Conservation (phyloP, 1,139 yeast genomes). For the Candida albicans region DNA sequence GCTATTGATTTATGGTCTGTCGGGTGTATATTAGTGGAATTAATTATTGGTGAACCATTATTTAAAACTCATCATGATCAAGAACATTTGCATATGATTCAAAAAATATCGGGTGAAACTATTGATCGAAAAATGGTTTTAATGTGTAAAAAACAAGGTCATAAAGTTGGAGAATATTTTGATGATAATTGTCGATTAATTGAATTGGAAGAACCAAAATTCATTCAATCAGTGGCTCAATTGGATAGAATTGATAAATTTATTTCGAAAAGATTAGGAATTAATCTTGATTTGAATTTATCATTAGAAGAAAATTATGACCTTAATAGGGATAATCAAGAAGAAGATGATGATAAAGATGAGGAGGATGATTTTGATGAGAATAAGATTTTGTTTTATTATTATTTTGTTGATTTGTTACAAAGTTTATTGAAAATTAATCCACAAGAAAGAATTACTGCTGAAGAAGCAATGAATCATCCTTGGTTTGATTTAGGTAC, state of each 20-base stretch:
- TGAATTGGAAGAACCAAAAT: constrained; percentile 27
- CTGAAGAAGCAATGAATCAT: constrained; percentile 69
- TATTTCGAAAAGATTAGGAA: constrained; percentile 37
- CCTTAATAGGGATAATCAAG: constrained; percentile 51
- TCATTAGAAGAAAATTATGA: constrained; percentile 44
- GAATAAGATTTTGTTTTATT: constrained; percentile 57
- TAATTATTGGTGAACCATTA: constrained; percentile 92
- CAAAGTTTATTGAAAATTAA: constrained; percentile 61
- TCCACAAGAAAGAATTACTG: constrained; percentile 63
- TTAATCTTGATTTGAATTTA: constrained; percentile 41
- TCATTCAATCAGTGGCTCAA: constrained; percentile 52
- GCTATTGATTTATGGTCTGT: constrained; percentile 97
- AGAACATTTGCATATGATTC: constrained; percentile 96
- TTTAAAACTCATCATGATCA: constrained; percentile 93
- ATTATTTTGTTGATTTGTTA: constrained; percentile 67
- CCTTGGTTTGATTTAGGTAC: constrained; percentile 78
- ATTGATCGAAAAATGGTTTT: constrained; percentile 42
- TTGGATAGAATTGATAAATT: constrained; percentile 53
- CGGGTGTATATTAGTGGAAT: constrained; percentile 90
- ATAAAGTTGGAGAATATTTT: constrained; percentile 41
- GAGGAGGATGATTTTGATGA: background rate
- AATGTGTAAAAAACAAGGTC: constrained; percentile 34
- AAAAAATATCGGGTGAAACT: constrained; percentile 58
- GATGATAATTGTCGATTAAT: constrained; percentile 30
- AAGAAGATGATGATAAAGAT: background rate